Percentiles rank a stretch among this genome's conserved stretches.
These are phyloP conservation scores for Tetrahymena borealis DNA, from an alignment of 73 alveolate species.

Conservation along the genomic window DNA sequence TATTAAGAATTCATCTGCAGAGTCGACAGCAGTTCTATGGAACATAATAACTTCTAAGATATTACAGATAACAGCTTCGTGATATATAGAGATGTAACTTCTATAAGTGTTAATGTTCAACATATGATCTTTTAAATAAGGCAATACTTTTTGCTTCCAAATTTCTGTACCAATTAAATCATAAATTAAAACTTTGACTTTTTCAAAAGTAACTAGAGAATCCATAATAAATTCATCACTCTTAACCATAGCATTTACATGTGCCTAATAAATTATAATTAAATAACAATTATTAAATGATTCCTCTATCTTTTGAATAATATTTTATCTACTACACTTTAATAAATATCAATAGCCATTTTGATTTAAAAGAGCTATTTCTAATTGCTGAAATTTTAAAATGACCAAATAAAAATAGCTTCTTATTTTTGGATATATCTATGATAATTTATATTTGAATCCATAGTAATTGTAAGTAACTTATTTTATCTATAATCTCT, in stretches of 20 bases:
- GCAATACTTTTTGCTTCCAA: constrained; percentile 73
- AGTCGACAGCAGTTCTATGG: constrained; percentile 97
- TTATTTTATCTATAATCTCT: too few relatives aligned
- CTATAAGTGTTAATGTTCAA: constrained; percentile 50
- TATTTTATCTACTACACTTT: too few relatives aligned
- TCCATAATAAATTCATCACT: constrained; percentile 90
- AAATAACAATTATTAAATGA: neutral
- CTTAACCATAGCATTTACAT: constrained; percentile 59
- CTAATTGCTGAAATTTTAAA: too few relatives aligned
- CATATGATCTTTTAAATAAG: constrained; percentile 46
- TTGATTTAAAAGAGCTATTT: neutral
- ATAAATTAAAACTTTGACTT: constrained; percentile 74
- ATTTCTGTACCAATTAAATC: constrained; percentile 82
- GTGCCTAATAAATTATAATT: constrained; percentile 40
- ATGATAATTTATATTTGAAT: too few relatives aligned
- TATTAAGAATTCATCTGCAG: constrained; percentile 92
- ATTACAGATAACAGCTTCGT: constrained; percentile 95
- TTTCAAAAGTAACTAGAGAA: constrained; percentile 78
- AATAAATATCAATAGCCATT: too few relatives aligned
- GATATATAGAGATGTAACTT: constrained; percentile 63
- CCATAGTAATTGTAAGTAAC: too few relatives aligned
- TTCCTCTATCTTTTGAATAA: neutral
- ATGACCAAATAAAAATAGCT: too few relatives aligned
- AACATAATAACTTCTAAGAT: constrained; percentile 89
- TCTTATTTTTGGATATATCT: too few relatives aligned